A percentile compares a stretch with the other conserved stretches of the same genome.
phyloP scores from a whole-genome alignment of 1,284 basidiomycete species.

The Malassezia japonica region DNA sequence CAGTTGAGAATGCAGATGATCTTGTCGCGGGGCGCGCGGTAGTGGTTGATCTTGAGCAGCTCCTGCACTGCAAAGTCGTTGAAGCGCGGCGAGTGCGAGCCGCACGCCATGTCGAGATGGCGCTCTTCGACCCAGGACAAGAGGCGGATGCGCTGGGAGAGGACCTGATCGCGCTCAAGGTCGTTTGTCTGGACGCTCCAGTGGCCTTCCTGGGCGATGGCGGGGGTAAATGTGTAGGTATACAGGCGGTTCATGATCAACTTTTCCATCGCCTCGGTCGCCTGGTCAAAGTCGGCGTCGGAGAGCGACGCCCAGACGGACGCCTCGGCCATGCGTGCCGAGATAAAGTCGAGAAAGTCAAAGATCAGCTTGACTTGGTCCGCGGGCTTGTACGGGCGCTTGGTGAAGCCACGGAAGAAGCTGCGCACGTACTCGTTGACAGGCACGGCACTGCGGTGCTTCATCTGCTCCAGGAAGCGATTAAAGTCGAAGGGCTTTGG shows the following conservation, averaged over 20 bases:
- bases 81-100: slow-evolving; percentile 60
- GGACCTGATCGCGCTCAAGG: slow-evolving; percentile 80
- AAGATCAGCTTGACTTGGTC: slow-evolving; percentile 48
- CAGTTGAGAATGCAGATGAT: slow-evolving; percentile 93
- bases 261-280: slow-evolving; percentile 98
- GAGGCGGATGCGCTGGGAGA: slow-evolving; percentile 78
- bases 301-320: slow-evolving; percentile 47
- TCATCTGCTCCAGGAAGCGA: slow-evolving; percentile 47
- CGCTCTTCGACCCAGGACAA: slow-evolving; percentile 81
- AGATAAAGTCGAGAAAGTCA: slow-evolving; percentile 47
- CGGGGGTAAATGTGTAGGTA: slow-evolving; percentile 44
- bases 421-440: slow-evolving; percentile 43
- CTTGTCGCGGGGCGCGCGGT: slow-evolving; percentile 96
- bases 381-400: slow-evolving; percentile 42
- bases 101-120: slow-evolving; percentile 62
- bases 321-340: slow-evolving; percentile 37
- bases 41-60: slow-evolving; percentile 90
- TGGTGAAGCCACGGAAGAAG: slow-evolving; percentile 46
- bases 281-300: slow-evolving; percentile 84
- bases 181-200: slow-evolving; percentile 65
- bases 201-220: slow-evolving; percentile 38
- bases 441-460: slow-evolving; percentile 38
- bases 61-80: slow-evolving; percentile 81
- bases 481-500: slow-evolving; percentile 44
- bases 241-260: slow-evolving; percentile 97